Percentiles rank a stretch among this genome's conserved stretches.
Conservation (phyloP, 2,329 filamentous ascomycete genomes). For the Paraphaeosphaeria minitans region DNA sequence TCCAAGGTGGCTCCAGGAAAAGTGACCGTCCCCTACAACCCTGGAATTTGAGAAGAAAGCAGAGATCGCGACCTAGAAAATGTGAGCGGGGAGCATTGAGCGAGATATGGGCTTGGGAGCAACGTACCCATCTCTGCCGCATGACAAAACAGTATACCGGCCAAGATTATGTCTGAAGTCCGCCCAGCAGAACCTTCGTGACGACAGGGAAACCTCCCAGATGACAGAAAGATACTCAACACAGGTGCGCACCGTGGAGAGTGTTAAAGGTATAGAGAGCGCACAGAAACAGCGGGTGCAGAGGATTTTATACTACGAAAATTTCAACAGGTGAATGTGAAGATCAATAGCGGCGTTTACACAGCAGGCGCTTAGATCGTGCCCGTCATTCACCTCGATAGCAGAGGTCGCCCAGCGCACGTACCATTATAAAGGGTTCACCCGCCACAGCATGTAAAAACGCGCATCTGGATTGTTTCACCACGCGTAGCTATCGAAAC, state of each 20-base stretch:
- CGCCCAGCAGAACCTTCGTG: neutral
- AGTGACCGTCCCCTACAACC: neutral
- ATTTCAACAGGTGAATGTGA: neutral
- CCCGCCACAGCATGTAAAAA: neutral
- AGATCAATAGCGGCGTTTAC: neutral
- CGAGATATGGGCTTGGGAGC: neutral
- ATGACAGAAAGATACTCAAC: neutral
- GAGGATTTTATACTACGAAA: neutral
- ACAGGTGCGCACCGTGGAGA: neutral
- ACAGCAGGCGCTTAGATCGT: neutral
- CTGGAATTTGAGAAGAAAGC: neutral
- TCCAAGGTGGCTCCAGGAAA: neutral
- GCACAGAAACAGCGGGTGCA: neutral
- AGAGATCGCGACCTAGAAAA: neutral
- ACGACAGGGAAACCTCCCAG: neutral
- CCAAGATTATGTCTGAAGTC: too few relatives aligned
- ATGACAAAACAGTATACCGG: too few relatives aligned
- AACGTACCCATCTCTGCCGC: neutral
- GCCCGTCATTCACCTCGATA: too few relatives aligned
- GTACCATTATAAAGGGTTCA: neutral
- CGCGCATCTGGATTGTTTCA: neutral
- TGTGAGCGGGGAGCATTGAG: neutral
- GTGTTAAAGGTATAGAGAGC: neutral
- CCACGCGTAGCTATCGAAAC: neutral
- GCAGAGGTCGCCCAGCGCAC: neutral